Base-by-base conservation (phyloP, 192 early-diverging fungal genomes). In the Coemansia sp. region DNA sequence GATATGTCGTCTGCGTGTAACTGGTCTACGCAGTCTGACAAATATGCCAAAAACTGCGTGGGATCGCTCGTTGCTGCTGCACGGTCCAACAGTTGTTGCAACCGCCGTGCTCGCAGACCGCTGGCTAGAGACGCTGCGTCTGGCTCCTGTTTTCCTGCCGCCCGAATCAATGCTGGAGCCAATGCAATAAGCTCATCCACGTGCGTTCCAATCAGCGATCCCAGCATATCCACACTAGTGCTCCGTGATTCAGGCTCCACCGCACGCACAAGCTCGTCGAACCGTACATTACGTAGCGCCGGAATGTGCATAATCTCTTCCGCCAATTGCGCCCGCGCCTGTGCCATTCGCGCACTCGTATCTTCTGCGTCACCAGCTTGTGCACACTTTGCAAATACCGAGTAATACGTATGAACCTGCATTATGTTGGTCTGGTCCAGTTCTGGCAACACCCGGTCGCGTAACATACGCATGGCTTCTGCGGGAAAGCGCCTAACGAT, bases 371-470 rank as follows among this genome's bases (percentile, higher is more conserved):
- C 25, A 0, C 12, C 37, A 3, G 36, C 12, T 9, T 58, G 59
- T n/a, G 15, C 40, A 5, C 40, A 44, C 34, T 55, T 37, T 8
- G 64, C 66, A 20, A 69, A 69, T 25, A 69, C 62, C 21, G 42
- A 10, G 36, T 72, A 78, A n/a, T 63, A 72, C 5, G 9, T 3
- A 20, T 59, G 59, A 7, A 72, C 19, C 7, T 42, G 54, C 23
- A 15, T 21, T 5, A 62, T 60, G 57, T 68, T 57, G 9, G 56
- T 65, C 34, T 57, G 59, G 50, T 72, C 70, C 26, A 78, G n/a
- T 25, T 72, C 57, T 42, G 62, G 63, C 36, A 64, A 15, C 7
- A 72, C 66, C 1, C 64, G 64, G 1, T 12, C 10, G 0, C 9
- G 22, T 25, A 78, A 50, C 8, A 25, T 12, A 3, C 54, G 47